Base-by-base conservation (phyloP, 768 basidiomycete genomes). In the Trametes villosa region DNA sequence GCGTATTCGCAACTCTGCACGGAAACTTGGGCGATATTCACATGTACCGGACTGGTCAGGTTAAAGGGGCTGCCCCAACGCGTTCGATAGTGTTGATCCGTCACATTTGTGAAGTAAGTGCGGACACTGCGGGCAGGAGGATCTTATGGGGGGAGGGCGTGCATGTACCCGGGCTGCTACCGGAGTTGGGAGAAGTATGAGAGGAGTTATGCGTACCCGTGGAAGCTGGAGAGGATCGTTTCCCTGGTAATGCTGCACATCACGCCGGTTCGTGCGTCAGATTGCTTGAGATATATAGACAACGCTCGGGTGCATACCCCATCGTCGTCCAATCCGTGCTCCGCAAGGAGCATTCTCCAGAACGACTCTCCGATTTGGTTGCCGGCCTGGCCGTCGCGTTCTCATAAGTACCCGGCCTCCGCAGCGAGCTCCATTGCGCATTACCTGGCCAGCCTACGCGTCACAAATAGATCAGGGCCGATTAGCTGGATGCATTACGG, bases 271-370 rank as follows among this genome's bases (percentile, higher is more conserved):
- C 50, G 18, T 15, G 17, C 20, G 24, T 20, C 11, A 38, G 29
- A 24, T 12, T 12, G 12, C 9, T 22, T 2, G 44, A 24, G 24
- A 36, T 36, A 36, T 36, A 9, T 8, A 15, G 9, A 15, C 34
- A 18, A 33, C 36, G 11, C 4, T 29, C 24, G 40, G 24, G 30
- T n/a, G 55, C 71, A 57, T 52, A 94, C 91, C 71, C 92, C 90
- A 13, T 80, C 76, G 22, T 84, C 75, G 68, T 89, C 86, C 50
- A 95, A 79, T 0, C 93, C 94, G 72, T 95, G 94, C 76, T 95
- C 92, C 17, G 86, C 83, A 24, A 97, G 81, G 57, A 96, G 84
- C 83, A 89, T 87, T 60, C 88, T 80, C 95, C 95, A 97, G 74
- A 96, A 98, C 45, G 83, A 82, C 68, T 92, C 90, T 53, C 94